Base-by-base conservation (phyloP, 768 basidiomycete species). In the Xanthoconium stramineum region DNA sequence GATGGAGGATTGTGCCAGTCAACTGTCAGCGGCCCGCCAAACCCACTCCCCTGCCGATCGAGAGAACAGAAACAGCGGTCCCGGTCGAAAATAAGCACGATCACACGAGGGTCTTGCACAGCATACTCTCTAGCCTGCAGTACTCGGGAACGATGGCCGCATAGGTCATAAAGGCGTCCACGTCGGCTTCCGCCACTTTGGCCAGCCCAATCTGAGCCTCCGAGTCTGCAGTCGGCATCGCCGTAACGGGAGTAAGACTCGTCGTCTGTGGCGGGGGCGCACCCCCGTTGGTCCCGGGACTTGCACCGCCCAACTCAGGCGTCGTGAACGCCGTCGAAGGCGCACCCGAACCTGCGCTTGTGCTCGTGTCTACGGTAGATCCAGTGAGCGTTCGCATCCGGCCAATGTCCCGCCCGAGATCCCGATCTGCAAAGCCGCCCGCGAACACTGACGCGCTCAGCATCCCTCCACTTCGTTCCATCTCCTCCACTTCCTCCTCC, bases 81-180 rank as follows among this genome's bases (percentile, higher is more conserved):
- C 20, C 24, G 3, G n/a, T n/a, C 42, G 5, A 36, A 29, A 13
- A 17, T 36, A 7, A 14, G 33, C 28, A 48, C 33, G 43, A 40
- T 68, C 57, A 81, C 12, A 82, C 80, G 54, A 82, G 72, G 9
- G 73, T 74, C 64, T 90, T 91, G 61, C 86, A 80, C 49, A 92
- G 71, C 81, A 93, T 86, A 12, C 83, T 80, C 72, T 94, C 91
- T 61, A 94, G 71, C 40, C 91, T 76, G 74, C 82, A 84, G 69
- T 84, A 93, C 73, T 94, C 91, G 29, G 89, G 88, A 17, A 93
- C 86, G 67, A 92, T 88, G 36, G 89, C 83, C 19, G 90, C 89
- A 67, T 94, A 94, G 0, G 86, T 82, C 83, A 90, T 81, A 71
- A 91, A 91, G 53, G 90, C 85, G 69, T 94, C 91, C 51, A 83